These are phyloP conservation scores for Capsella rubella DNA, from an alignment of 441 rosid genomes.

Conservation along the genomic window DNA sequence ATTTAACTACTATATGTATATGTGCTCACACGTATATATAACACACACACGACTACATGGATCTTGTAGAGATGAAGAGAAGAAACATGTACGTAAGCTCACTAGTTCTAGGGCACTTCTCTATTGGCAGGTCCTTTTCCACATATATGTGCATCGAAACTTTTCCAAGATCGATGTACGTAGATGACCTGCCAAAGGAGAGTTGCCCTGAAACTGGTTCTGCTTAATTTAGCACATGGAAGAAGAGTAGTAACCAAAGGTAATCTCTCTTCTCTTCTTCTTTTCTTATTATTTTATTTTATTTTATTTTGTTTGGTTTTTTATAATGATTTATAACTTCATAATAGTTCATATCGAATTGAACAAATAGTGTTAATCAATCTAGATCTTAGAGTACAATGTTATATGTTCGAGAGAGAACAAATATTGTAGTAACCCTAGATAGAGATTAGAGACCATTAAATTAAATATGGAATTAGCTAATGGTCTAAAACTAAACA, in stretches of 20 bases:
- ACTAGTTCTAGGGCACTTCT: slow-evolving; percentile 68
- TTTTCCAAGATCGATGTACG: neutral
- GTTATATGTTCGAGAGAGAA: neutral
- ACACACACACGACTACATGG: neutral
- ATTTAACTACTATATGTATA: neutral
- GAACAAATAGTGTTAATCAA: slow-evolving; percentile 6
- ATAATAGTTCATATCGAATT: too few species aligned
- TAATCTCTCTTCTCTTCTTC: neutral
- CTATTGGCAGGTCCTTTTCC: slow-evolving; percentile 60
- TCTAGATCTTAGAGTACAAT: neutral
- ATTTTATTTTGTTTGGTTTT: too few species aligned
- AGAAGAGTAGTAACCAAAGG: slow-evolving; percentile 21
- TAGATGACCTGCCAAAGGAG: slow-evolving; percentile 75
- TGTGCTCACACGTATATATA: neutral
- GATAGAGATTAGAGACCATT: neutral
- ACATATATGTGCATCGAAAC: neutral
- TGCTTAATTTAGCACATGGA: slow-evolving; percentile 45
- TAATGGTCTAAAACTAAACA: too few species aligned
- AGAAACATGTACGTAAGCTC: slow-evolving; percentile 50
- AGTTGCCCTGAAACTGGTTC: slow-evolving; percentile 83
- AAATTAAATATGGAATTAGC: neutral
- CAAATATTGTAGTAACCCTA: neutral
- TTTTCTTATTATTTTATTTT: too few species aligned
- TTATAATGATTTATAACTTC: too few species aligned
- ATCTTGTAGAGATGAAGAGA: slow-evolving; percentile 21